Percentiles rank a stretch among this genome's conserved stretches.
Conservation (phyloP, 148 eudicot species). For the Rhododendron henanense region DNA sequence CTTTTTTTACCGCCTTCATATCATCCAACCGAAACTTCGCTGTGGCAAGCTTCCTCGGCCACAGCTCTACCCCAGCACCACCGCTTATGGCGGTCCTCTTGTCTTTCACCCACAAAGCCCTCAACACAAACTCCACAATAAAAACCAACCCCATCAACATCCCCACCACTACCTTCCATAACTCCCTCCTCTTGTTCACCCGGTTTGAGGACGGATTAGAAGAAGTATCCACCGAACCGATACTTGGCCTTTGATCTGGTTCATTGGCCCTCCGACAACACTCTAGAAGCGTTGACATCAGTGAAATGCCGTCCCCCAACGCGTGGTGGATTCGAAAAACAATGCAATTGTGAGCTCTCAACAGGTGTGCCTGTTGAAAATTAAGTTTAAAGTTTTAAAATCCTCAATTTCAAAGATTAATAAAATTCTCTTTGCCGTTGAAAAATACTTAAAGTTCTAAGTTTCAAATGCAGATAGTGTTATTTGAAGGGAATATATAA, state of each 20-base stretch:
- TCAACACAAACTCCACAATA: constrained; percentile 35
- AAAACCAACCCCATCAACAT: constrained; percentile 44
- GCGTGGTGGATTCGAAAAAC: constrained; percentile 63
- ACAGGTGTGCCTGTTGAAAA: constrained; percentile 27
- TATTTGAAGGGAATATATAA: too few species aligned
- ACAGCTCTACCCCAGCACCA: constrained; percentile 74
- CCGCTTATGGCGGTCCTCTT: constrained; percentile 53
- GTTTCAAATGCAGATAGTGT: too few species aligned
- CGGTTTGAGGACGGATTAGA: neutral
- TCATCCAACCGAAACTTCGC: constrained; percentile 57
- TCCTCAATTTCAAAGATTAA: too few species aligned
- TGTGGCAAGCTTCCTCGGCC: constrained; percentile 66
- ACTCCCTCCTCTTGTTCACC: neutral
- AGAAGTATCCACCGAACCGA: constrained; percentile 9
- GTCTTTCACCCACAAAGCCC: constrained; percentile 53
- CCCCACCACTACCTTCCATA: constrained; percentile 32
- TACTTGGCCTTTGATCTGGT: constrained; percentile 17
- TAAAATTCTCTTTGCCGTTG: too few species aligned
- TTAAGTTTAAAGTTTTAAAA: too few species aligned
- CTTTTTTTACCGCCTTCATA: constrained; percentile 58
- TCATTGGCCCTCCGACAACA: constrained; percentile 29
- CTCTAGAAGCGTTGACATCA: constrained; percentile 58
- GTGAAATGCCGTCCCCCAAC: constrained; percentile 66
- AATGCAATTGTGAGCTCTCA: constrained; percentile 36
- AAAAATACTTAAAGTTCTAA: too few species aligned